Evolutionary conservation across 768 basidiomycete species (phyloP).

Genomic region (Russula dissimulans): DNA sequence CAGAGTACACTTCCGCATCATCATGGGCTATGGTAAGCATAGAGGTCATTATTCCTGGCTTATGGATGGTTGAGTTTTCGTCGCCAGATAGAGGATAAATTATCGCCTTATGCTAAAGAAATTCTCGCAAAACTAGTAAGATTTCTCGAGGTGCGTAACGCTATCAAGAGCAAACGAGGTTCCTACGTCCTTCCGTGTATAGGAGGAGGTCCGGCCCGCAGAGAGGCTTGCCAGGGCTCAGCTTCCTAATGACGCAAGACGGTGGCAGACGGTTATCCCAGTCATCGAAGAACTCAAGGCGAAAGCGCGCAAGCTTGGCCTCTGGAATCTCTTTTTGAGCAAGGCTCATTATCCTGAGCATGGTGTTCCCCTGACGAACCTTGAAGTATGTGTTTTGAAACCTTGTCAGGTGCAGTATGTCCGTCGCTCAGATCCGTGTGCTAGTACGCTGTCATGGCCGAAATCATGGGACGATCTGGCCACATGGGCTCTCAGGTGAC

Average conservation of each 20-base stretch:
- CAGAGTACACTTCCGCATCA: constrained; percentile 69
- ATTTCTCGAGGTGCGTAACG: constrained; percentile 64
- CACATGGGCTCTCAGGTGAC: constrained; percentile 77
- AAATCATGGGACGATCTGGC: constrained; percentile 77
- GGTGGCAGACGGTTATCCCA: constrained; percentile 81
- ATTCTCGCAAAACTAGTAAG: constrained; percentile 71
- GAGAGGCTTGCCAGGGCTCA: constrained; percentile 70
- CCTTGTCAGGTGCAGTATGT: not conserved
- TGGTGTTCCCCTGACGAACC: constrained; percentile 84
- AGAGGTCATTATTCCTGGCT: not conserved
- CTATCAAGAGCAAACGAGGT: not conserved
- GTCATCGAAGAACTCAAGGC: constrained; percentile 77
- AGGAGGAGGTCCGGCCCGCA: constrained; percentile 88
- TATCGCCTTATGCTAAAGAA: constrained; percentile 84
- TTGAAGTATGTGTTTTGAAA: constrained; percentile 54
- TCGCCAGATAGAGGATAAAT: constrained; percentile 77
- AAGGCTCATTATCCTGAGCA: constrained; percentile 85
- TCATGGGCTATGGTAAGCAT: constrained; percentile 76
- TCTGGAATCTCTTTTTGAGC: constrained; percentile 98
- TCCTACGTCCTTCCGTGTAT: not conserved
- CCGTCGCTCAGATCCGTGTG: not conserved
- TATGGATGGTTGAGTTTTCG: constrained; percentile 8
- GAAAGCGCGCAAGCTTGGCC: constrained; percentile 78
- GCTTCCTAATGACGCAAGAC: constrained; percentile 60
- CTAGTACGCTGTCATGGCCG: constrained; percentile 97